Conservation (phyloP, 83 land plant species). For the Diphasiastrum complanatum region DNA sequence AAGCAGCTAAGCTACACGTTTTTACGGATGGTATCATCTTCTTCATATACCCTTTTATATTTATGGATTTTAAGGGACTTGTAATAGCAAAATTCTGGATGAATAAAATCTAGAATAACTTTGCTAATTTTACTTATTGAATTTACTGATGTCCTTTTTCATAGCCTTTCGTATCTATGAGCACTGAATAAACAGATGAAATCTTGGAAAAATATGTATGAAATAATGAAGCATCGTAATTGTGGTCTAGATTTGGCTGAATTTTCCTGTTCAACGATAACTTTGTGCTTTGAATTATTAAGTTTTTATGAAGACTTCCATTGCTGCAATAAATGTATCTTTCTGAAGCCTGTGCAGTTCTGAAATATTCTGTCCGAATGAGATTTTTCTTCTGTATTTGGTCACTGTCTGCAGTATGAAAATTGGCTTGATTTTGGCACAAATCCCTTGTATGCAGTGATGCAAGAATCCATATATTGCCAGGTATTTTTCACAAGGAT, state of each 20-base stretch:
- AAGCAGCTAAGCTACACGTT: constrained; percentile 70
- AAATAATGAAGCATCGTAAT: too few species aligned
- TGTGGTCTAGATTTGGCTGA: too few species aligned
- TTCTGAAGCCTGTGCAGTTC: too few species aligned
- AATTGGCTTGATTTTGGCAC: constrained; percentile 63
- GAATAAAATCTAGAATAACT: neutral
- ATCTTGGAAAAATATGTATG: too few species aligned
- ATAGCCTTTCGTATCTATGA: too few species aligned
- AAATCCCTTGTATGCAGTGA: constrained; percentile 81
- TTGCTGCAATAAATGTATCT: neutral
- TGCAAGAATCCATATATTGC: constrained; percentile 92
- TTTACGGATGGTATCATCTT: constrained; percentile 52
- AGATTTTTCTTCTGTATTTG: neutral
- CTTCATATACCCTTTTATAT: neutral
- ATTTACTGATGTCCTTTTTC: neutral
- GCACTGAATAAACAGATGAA: too few species aligned
- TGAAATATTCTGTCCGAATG: too few species aligned
- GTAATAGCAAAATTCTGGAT: neutral
- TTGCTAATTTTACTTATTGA: constrained; percentile 2
- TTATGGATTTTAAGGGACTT: neutral
- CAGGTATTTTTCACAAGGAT: constrained; percentile 42
- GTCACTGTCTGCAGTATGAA: constrained; percentile 53
- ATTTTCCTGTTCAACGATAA: too few species aligned
- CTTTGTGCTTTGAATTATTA: too few species aligned
- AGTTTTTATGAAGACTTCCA: neutral